Evolutionary conservation across 2,329 filamentous ascomycete species (phyloP).

Genomic region (Mycogone perniciosa): DNA sequence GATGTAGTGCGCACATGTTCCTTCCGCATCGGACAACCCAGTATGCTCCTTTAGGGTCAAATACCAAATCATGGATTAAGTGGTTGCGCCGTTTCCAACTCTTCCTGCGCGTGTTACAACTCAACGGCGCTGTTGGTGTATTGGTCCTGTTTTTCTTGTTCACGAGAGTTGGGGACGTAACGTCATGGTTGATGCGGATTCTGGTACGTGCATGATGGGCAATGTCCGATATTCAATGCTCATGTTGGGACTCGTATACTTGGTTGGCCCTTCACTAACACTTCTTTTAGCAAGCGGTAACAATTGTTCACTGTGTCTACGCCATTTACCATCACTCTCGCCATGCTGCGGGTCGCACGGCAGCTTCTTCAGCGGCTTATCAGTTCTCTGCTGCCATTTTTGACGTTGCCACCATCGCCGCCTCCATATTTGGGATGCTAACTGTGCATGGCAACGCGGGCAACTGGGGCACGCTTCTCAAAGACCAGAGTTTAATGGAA

Average conservation of each 20-base stretch:
- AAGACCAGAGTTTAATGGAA: constrained; percentile 46
- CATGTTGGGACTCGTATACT: background rate
- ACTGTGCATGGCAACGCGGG: constrained; percentile 37
- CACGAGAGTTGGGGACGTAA: constrained; percentile 54
- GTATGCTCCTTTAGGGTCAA: constrained; percentile 60
- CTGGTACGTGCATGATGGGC: constrained; percentile 44
- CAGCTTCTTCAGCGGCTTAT: constrained; percentile 80
- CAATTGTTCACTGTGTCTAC: constrained; percentile 66
- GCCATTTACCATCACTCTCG: constrained; percentile 74
- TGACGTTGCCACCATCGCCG: constrained; percentile 52
- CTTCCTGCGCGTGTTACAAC: constrained; percentile 56
- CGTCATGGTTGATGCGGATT: constrained; percentile 71
- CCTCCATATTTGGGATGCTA: constrained; percentile 51
- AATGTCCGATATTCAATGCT: background rate
- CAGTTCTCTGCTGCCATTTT: constrained; percentile 74
- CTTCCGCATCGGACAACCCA: constrained; percentile 55
- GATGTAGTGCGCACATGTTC: constrained; percentile 52
- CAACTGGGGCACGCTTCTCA: constrained; percentile 64
- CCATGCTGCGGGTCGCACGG: constrained; percentile 62
- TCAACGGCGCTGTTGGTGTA: constrained; percentile 64
- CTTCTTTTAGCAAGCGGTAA: constrained; percentile 62
- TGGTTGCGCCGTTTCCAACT: constrained; percentile 64
- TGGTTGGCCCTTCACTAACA: constrained; percentile 8
- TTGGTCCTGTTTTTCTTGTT: constrained; percentile 74
- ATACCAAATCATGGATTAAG: constrained; percentile 65